Evolutionary conservation across 148 eudicot genomes (phyloP), one percentile per base, ranked within the genome.

Genomic region (Arbutus unedo): DNA sequence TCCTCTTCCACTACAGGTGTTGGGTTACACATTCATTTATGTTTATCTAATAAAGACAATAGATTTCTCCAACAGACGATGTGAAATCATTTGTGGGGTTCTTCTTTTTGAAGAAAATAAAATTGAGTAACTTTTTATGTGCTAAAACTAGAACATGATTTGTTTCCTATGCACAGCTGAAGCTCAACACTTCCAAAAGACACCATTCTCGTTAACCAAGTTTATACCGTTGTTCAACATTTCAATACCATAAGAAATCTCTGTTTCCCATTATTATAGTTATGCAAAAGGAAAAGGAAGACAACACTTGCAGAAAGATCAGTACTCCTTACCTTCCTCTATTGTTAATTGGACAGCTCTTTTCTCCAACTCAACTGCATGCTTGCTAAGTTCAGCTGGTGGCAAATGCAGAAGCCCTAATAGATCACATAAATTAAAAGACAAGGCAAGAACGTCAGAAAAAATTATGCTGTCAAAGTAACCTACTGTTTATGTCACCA

Each of bases 361-460:
- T 66, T 66, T 66, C 44, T 66, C 71, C 71, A 66, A 66, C 44
- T 66, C 71, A 66, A 66, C 1, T 8, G 71, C 71, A 66, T 25
- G 71, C 71, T 6, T 6, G 71, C 71, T 66, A 66, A 66, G 71
- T 66, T 66, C 44, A 66, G 71, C 43, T 66, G 71, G 71, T 21
- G 71, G 71, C 44, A 31, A 66, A 66, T 66, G 71, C 71, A 66
- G 71, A 66, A 66, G 71, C 71, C 71, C 71, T 66, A 66, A 66
- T 66, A 66, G 71, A 66, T 66, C 71, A 66, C 16, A 25, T 31
- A 43, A 25, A 66, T 25, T 43, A 66, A 66, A 64, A 31, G 71
- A 66, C 71, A 13, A 25, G 44, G 43, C 44, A 66, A 25, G 23
- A 66, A 66, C 6, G 4, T 11, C 25, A 66, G 44, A 2, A 66